Percentiles rank a stretch among this genome's conserved stretches.
Conservation (phyloP, 2,329 filamentous ascomycete genomes). For the Fusarium newnesense region DNA sequence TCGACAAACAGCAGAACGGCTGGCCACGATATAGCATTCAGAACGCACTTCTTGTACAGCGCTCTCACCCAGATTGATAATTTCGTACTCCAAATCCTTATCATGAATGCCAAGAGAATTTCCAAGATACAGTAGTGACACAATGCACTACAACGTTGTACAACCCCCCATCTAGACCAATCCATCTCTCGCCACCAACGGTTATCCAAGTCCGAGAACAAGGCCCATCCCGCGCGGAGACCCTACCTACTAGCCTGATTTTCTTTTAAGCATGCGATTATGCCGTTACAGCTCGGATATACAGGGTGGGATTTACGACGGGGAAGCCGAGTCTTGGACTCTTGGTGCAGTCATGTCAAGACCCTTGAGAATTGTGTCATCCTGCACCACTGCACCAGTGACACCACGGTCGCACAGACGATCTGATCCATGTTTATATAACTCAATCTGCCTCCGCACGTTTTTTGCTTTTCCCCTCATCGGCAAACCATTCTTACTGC, state of each 20-base stretch:
- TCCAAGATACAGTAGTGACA: neutral
- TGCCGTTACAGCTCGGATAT: neutral
- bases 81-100: rapidly evolving
- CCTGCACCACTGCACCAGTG: neutral
- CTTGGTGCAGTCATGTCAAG: neutral
- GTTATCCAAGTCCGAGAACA: neutral
- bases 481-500: neutral
- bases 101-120: rapidly evolving
- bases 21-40: rapidly evolving
- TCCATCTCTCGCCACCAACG: neutral
- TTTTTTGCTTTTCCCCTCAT: neutral
- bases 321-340: neutral
- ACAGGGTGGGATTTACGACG: neutral
- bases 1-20: rapidly evolving
- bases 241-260: rapidly evolving
- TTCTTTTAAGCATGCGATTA: neutral
- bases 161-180: neutral
- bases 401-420: neutral
- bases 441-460: neutral
- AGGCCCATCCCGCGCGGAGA: neutral
- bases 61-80: neutral
- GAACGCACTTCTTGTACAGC: neutral
- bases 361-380: conserved; percentile 19
- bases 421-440: conserved; percentile 11
- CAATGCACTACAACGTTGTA: neutral